phyloP scores from a whole-genome alignment of 2,329 filamentous ascomycete species.

The Hymenoscyphus repandus region DNA sequence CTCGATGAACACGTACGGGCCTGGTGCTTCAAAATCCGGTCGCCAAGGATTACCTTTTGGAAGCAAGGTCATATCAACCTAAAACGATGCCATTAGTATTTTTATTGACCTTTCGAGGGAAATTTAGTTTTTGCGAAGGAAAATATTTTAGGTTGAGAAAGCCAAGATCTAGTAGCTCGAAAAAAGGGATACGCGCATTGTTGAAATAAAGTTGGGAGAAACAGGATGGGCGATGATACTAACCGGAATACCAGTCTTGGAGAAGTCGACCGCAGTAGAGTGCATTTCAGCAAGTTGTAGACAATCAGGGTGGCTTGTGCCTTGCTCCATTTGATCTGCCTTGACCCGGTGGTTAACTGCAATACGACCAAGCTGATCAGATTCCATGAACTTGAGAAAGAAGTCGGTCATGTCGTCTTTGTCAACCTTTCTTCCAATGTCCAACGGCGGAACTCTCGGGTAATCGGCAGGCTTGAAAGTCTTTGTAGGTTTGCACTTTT shows the following conservation, averaged over 20 bases:
- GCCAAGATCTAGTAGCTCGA: no score
- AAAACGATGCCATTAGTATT: neutral
- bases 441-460: slow-evolving; percentile 46
- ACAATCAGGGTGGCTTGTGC: slow-evolving; percentile 41
- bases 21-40: slow-evolving; percentile 50
- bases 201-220: no score
- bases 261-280: slow-evolving; percentile 70
- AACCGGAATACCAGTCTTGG: slow-evolving; percentile 64
- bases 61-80: slow-evolving; percentile 24
- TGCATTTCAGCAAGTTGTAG: slow-evolving; percentile 54
- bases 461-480: slow-evolving; percentile 65
- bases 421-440: slow-evolving; percentile 57
- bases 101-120: neutral
- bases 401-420: slow-evolving; percentile 69
- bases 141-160: no score
- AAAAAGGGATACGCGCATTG: no score
- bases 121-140: neutral
- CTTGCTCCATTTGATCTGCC: slow-evolving; percentile 49
- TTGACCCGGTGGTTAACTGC: slow-evolving; percentile 59
- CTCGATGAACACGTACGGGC: slow-evolving; percentile 39
- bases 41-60: slow-evolving; percentile 28
- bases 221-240: slow-evolving; percentile 5
- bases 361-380: slow-evolving; percentile 61
- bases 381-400: slow-evolving; percentile 73
- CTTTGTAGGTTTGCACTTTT: slow-evolving; percentile 38